A percentile compares a stretch with the other conserved stretches of the same genome.
phyloP scores from a whole-genome alignment of 73 alveolate species.

The Stentor roeselii region DNA sequence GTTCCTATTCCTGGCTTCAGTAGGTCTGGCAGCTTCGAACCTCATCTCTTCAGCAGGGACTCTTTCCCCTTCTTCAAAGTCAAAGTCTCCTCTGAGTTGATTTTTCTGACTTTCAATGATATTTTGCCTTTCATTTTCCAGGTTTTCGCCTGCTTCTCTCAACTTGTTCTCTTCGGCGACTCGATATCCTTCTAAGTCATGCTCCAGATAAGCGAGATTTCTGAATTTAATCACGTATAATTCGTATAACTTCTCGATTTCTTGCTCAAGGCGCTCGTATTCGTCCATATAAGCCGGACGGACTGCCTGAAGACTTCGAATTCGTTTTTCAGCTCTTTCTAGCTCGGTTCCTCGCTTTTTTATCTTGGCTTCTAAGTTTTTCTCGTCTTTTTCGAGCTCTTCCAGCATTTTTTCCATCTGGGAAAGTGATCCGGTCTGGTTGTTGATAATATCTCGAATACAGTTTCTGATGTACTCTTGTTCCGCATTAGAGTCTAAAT shows the following conservation, averaged over 20 bases:
- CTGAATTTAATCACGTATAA: conserved; percentile 93
- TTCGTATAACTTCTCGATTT: conserved; percentile 69
- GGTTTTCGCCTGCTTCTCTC: not conserved
- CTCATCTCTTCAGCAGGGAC: not conserved
- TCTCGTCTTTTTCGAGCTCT: conserved; percentile 78
- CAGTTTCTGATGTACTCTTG: conserved; percentile 77
- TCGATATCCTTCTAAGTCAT: conserved; percentile 78
- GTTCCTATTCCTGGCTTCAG: not conserved
- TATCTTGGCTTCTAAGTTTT: conserved; percentile 78
- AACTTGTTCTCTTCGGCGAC: conserved; percentile 45
- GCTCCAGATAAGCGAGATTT: conserved; percentile 92
- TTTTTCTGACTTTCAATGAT: not conserved
- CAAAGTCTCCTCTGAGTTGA: not conserved
- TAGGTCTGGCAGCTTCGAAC: conserved; percentile 20
- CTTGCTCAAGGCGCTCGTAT: conserved; percentile 66
- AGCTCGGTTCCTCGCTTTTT: conserved; percentile 80
- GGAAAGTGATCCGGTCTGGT: conserved; percentile 76
- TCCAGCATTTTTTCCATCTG: conserved; percentile 85
- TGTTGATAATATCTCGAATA: conserved; percentile 72
- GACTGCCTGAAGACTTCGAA: conserved; percentile 78
- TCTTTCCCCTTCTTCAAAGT: not conserved
- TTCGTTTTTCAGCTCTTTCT: conserved; percentile 90
- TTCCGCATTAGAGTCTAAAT: conserved; percentile 30
- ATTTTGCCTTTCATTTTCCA: not conserved
- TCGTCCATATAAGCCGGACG: conserved; percentile 85